Base-by-base conservation (phyloP, 352 stramenopile species). In the Pythium graminicola region DNA sequence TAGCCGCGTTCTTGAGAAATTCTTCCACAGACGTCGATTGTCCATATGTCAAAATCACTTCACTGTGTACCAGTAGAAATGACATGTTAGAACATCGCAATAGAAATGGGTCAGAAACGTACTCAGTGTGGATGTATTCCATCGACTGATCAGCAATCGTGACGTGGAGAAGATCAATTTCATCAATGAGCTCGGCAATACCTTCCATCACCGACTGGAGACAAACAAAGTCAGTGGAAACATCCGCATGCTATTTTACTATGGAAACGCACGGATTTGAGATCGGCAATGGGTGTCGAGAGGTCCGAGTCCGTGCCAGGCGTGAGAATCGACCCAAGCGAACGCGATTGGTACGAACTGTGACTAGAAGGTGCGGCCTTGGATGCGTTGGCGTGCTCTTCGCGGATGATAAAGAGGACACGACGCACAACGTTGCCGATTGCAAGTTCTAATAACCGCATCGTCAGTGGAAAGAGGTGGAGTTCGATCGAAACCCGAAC, bases 1-100 rank as follows among this genome's bases (percentile, higher is more conserved):
- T 93, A 20, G 79, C 77, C 0, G 88, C 88, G 16, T 69, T 89
- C 58, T 94, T 91, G 32, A 96, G 63, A 54, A 96, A 97, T 26
- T 89, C 76, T 49, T 96, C 85, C 0, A 98, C 84, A 0, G 91
- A 97, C 52, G 84, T 85, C 7, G 86, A 97, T 48, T 86, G 62
- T 9, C 92, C 93, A 68, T 96, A 98, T n/a, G 92, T 97, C 57
- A 99, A 52, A 61, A 99, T 98, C 36, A 98, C 86, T 64, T 98
- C 95, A 51, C 82, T 93, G 48, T 22, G 42, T 57, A 39, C 29
- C 8, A 50, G 20, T 57, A 6, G 54, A 28, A 36, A 14, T 4
- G 6, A 20, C 19, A 39, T 2, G 1, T 23, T 26, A 4, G 23
- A 38, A 38, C 11, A 24, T 23, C 13, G 1, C 11, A 26, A 3